phyloP scores from a whole-genome alignment of 768 basidiomycete species.

The Lentinula sp. region DNA sequence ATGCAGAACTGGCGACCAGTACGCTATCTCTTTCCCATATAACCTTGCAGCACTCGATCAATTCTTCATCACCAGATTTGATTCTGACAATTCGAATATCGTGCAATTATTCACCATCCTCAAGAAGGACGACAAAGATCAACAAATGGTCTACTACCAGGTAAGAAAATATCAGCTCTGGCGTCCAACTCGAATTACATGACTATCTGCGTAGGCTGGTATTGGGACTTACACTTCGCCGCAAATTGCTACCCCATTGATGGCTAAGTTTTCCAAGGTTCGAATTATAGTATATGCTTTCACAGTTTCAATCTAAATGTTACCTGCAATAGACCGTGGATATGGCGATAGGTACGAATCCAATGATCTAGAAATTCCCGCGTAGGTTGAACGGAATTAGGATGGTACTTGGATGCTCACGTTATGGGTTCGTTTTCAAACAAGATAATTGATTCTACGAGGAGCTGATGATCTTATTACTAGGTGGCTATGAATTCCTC shows the following conservation, averaged over 20 bases:
- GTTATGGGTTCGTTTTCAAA: slow-evolving; percentile 39
- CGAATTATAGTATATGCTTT: neutral
- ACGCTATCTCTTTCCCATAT: slow-evolving; percentile 18
- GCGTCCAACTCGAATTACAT: neutral
- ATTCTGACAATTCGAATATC: slow-evolving; percentile 29
- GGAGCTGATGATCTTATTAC: slow-evolving; percentile 11
- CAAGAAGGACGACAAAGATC: slow-evolving; percentile 26
- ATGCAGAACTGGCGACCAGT: slow-evolving; percentile 34
- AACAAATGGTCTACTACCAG: slow-evolving; percentile 40
- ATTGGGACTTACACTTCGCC: slow-evolving; percentile 57
- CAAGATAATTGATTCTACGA: neutral
- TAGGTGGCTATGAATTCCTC: slow-evolving; percentile 52
- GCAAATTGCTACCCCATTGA: slow-evolving; percentile 41
- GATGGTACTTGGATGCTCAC: slow-evolving; percentile 43
- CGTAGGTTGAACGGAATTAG: slow-evolving; percentile 24
- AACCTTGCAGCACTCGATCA: neutral
- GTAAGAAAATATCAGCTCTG: slow-evolving; percentile 7
- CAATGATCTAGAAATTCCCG: neutral
- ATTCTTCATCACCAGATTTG: neutral
- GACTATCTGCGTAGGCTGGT: slow-evolving; percentile 30
- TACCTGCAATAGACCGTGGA: neutral
- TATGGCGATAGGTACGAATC: neutral
- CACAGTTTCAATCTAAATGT: neutral
- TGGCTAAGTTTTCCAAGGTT: slow-evolving; percentile 27
- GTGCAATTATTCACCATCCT: slow-evolving; percentile 29